Conservation (phyloP, 208 protist species). For the Crithidia brevicula region DNA sequence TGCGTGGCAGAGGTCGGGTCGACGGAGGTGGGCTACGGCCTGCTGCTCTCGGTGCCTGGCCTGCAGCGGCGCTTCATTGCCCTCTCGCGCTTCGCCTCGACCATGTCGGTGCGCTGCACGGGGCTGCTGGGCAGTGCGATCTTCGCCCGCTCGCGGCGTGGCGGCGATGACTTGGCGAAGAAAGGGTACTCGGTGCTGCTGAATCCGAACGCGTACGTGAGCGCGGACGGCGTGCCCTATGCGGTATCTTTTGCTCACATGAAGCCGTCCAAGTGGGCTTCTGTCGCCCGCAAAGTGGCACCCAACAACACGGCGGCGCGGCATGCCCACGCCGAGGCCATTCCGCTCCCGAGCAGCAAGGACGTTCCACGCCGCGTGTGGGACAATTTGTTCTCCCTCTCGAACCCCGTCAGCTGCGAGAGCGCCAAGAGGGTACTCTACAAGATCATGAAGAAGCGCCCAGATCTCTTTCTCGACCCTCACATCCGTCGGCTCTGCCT, state of each 20-base stretch:
- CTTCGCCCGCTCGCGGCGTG: conserved; percentile 58
- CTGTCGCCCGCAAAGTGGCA: conserved; percentile 47
- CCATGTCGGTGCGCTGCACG: conserved; percentile 67
- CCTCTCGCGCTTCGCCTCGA: conserved; percentile 71
- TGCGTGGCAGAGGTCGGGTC: conserved; percentile 74
- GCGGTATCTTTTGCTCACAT: conserved; percentile 80
- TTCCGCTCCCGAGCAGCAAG: conserved; percentile 9
- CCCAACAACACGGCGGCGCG: conserved; percentile 42
- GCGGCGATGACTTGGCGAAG: conserved; percentile 42
- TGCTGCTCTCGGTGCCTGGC: conserved; percentile 53
- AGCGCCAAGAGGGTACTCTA: conserved; percentile 73
- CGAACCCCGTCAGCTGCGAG: conserved; percentile 84
- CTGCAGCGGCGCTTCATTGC: conserved; percentile 68
- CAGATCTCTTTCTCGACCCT: conserved; percentile 68
- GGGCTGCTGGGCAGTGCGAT: conserved; percentile 58
- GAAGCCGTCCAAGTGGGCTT: conserved; percentile 59
- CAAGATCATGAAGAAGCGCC: conserved; percentile 72
- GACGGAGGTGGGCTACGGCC: conserved; percentile 73
- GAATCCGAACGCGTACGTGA: conserved; percentile 86
- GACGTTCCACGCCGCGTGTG: conserved; percentile 53
- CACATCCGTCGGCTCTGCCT: conserved; percentile 60
- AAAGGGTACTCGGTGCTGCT: conserved; percentile 57
- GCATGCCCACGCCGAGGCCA: conserved; percentile 54
- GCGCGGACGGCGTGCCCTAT: conserved; percentile 83
- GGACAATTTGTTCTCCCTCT: conserved; percentile 68